Evolutionary conservation across 257 asterid genomes (phyloP).

Genomic region (Cynanchum wilfordii): DNA sequence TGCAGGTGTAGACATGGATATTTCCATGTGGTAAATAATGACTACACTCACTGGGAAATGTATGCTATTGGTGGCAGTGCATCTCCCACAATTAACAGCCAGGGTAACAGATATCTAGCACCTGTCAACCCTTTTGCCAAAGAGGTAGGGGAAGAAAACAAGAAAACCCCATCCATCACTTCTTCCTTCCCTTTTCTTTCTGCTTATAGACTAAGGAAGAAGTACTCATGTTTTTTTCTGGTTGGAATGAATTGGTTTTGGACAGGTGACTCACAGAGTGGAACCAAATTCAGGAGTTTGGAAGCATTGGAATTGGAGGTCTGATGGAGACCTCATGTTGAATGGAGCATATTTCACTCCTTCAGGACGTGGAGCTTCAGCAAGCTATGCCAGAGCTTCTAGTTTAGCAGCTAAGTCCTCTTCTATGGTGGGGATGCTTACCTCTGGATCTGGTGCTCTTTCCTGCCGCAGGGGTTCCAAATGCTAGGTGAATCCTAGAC

Average conservation of each 20-base stretch:
- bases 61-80: slow-evolving; percentile 98
- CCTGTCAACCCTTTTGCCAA: slow-evolving; percentile 71
- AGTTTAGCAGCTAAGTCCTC: slow-evolving; percentile 83
- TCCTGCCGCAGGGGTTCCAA: slow-evolving; percentile 47
- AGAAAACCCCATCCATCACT: too few species aligned
- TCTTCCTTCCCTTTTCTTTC: not conserved
- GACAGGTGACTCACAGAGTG: slow-evolving; percentile 77
- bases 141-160: slow-evolving; percentile 39
- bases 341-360: slow-evolving; percentile 79
- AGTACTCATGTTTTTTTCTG: not conserved
- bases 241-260: not conserved
- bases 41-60: slow-evolving; percentile 90
- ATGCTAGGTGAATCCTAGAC: slow-evolving; percentile 30
- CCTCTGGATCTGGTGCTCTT: slow-evolving; percentile 70
- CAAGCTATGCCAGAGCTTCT: slow-evolving; percentile 80
- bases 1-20: slow-evolving; percentile 92
- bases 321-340: slow-evolving; percentile 87
- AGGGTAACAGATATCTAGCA: slow-evolving; percentile 86
- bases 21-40: slow-evolving; percentile 91
- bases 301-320: slow-evolving; percentile 93
- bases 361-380: slow-evolving; percentile 65
- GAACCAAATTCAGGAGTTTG: slow-evolving; percentile 26
- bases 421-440: slow-evolving; percentile 56
- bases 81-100: slow-evolving; percentile 89
- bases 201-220: too few species aligned